phyloP scores from a whole-genome alignment of 2,329 filamentous ascomycete genomes.

The Sarocladium brachiariae region DNA sequence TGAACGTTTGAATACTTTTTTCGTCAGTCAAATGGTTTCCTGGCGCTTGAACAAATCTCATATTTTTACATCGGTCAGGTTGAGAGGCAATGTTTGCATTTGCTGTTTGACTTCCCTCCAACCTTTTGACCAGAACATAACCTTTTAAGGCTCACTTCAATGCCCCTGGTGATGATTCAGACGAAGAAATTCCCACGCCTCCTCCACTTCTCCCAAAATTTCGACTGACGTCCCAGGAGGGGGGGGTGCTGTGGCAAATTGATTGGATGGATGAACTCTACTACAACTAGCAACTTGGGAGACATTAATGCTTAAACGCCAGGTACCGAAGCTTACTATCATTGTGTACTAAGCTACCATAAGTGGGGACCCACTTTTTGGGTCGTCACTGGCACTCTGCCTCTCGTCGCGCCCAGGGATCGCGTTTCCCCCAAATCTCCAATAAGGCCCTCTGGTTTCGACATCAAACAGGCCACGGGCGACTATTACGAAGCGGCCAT shows the following conservation, averaged over 20 bases:
- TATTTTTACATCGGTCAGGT: no score
- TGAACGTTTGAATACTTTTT: no score
- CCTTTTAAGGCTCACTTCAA: no score
- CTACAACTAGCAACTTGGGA: no score
- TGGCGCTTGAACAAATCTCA: not conserved
- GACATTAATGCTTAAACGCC: no score
- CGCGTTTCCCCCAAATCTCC: constrained; percentile 9
- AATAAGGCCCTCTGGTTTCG: not conserved
- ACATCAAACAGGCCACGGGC: constrained; percentile 1
- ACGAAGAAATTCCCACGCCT: not conserved
- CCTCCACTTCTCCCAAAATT: not conserved
- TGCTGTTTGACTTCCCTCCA: not conserved
- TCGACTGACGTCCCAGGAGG: no score
- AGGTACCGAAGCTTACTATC: no score
- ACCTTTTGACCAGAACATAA: no score
- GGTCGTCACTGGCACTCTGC: not conserved
- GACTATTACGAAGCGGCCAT: not conserved
- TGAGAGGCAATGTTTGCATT: no score
- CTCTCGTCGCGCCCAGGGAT: constrained; percentile 7
- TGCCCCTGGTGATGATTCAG: no score
- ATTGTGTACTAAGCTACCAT: no score
- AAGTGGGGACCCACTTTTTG: not conserved
- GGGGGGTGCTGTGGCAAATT: not conserved
- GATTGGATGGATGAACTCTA: no score
- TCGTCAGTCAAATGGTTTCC: not conserved